phyloP scores from a whole-genome alignment of 2,329 filamentous ascomycete species.

The Cladorrhinum sp. region DNA sequence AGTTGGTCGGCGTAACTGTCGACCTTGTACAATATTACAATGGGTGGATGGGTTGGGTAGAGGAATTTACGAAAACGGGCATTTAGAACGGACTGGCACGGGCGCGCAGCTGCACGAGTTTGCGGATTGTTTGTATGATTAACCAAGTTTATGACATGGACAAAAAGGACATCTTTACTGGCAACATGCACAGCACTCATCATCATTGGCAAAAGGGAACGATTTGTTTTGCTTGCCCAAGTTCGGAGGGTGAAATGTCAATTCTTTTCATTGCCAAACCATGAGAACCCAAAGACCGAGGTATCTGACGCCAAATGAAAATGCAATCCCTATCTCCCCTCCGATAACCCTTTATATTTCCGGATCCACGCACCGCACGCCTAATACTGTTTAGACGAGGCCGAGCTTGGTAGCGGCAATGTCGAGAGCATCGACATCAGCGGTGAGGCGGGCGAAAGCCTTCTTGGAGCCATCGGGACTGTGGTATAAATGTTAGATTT shows the following conservation, averaged over 20 bases:
- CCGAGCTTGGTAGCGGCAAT: constrained; percentile 98
- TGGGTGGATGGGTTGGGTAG: background rate
- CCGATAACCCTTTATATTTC: constrained; percentile 23
- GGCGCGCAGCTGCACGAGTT: background rate
- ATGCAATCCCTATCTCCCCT: constrained; percentile 28
- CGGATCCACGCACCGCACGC: constrained; percentile 22
- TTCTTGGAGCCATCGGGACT: constrained; percentile 98
- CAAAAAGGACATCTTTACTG: background rate
- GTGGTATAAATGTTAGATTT: constrained; percentile 19
- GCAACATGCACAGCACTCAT: background rate
- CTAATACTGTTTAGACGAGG: constrained; percentile 73
- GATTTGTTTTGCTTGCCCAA: constrained; percentile 14
- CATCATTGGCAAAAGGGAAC: background rate
- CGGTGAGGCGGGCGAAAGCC: constrained; percentile 92
- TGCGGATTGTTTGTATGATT: background rate
- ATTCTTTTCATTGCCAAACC: constrained; percentile 31
- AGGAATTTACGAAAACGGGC: background rate
- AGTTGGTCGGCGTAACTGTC: background rate
- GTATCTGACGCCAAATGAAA: constrained; percentile 33
- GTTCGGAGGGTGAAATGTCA: constrained; percentile 27
- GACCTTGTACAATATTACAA: constrained; percentile 8
- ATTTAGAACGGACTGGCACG: background rate
- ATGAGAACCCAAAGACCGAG: constrained; percentile 28
- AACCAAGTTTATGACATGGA: background rate
- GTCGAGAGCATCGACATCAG: constrained; percentile 97